Evolutionary conservation across 2,329 filamentous ascomycete genomes (phyloP).

Genomic region (Sordariomycetes sp.): DNA sequence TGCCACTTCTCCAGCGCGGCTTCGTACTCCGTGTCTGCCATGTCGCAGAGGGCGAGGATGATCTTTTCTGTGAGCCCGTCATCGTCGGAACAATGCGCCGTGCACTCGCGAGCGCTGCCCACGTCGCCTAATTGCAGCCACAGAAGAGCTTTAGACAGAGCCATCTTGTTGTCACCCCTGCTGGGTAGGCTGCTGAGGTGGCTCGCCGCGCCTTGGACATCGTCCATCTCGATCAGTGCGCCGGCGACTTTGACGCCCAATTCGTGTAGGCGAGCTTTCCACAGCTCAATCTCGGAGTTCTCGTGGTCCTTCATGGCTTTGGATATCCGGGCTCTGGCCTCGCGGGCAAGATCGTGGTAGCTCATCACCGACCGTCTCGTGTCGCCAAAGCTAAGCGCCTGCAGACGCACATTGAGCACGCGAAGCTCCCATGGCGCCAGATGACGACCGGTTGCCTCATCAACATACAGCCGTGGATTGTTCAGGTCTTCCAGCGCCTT

Average conservation of each 20-base stretch:
- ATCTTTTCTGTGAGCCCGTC: conserved; percentile 33
- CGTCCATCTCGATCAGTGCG: conserved; percentile 76
- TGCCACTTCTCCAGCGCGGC: conserved; percentile 56
- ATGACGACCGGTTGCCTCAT: conserved; percentile 44
- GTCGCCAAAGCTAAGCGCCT: conserved; percentile 81
- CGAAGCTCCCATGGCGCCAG: conserved; percentile 84
- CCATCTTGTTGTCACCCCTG: conserved; percentile 28
- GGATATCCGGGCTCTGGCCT: conserved; percentile 56
- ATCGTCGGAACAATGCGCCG: conserved; percentile 20
- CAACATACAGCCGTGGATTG: conserved; percentile 44
- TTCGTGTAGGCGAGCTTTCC: conserved; percentile 65
- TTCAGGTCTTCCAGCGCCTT: conserved; percentile 56
- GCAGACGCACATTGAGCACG: conserved; percentile 72
- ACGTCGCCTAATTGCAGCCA: conserved; percentile 74
- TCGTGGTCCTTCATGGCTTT: conserved; percentile 34
- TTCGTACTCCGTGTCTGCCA: conserved; percentile 68
- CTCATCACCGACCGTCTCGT: conserved; percentile 76
- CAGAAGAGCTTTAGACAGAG: conserved; percentile 52
- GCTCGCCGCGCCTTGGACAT: conserved; percentile 67
- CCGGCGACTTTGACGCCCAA: conserved; percentile 60
- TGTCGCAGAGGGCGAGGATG: conserved; percentile 60
- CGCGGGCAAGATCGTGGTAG: conserved; percentile 78
- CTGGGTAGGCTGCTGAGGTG: conserved; percentile 56
- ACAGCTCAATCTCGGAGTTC: conserved; percentile 50
- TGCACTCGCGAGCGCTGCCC: conserved; percentile 50